Base-by-base conservation (phyloP, 192 early-diverging fungal genomes). In the Podila clonocystis region DNA sequence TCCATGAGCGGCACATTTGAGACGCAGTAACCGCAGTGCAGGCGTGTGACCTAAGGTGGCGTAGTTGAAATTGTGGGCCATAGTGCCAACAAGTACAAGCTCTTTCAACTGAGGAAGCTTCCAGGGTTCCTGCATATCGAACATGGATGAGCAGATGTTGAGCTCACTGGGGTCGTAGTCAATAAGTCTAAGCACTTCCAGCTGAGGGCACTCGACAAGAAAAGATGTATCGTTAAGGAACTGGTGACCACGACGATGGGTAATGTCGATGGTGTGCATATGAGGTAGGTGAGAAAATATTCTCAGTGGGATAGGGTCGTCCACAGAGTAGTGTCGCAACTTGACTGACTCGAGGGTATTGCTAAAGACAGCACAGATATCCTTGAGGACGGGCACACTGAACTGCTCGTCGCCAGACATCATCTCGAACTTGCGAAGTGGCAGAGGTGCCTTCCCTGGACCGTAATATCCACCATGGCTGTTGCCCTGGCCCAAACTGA, bases 11-110 rank as follows among this genome's bases (percentile, higher is more conserved):
- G 28, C 12, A 19, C 50, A 50, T 13, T 76, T 67, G 13, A 76
- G 34, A 4, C 24, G 62, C 41, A 76, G 28, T 22, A 33, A 48
- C 29, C 59, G 22, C 5, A 76, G 57, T 17, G 58, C 19, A 9
- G 61, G 67, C 0, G 67, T 50, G 34, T 65, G 13, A 26, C 17
- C 31, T 2, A 70, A 59, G 2, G 74, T 58, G 9, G 36, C 67
- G 36, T 70, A 70, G 48, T 70, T 76, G 63, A 76, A 76, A 4
- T 28, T 15, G 13, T 58, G 59, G 36, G 66, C 68, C 17, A 69
- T 31, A 12, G 52, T 26, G 8, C 74, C 74, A 34, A 60, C 31
- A 15, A 76, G 50, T 11, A 26, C 52, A 33, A 76, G 52, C 38
- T 57, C 38, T 4, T 64, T 34, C 28, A 76, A 41, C 1, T 45